phyloP scores from a whole-genome alignment of 768 basidiomycete species.

The Suillus lakei region DNA sequence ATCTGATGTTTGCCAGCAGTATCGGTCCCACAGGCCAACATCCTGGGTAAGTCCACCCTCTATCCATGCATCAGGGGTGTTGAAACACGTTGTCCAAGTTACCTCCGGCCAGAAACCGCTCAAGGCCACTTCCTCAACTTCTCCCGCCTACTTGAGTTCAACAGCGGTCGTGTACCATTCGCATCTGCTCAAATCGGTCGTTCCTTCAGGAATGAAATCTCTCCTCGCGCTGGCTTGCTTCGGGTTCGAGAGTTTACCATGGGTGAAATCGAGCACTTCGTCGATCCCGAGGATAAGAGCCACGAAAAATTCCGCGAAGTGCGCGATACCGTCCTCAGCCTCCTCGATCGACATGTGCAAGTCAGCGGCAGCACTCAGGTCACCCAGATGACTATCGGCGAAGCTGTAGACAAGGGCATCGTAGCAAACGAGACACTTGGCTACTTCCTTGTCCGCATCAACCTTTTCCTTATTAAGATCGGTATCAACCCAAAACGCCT shows the following conservation, averaged over 20 bases:
- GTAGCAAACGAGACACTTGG: conserved; percentile 98
- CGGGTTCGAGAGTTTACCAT: conserved; percentile 99
- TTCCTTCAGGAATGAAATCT: conserved; percentile 97
- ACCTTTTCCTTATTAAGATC: conserved; percentile 87
- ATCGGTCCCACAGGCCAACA: conserved; percentile 98
- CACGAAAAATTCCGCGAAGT: conserved; percentile 87
- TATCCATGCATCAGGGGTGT: background rate
- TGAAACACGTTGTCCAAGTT: conserved; percentile 48
- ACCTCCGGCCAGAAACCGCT: conserved; percentile 96
- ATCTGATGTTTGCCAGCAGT: conserved; percentile 97
- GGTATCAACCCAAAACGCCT: conserved; percentile 85
- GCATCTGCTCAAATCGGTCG: conserved; percentile 97
- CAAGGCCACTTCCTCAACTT: conserved; percentile 99
- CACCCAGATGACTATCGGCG: conserved; percentile 76
- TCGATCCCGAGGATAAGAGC: conserved; percentile 91
- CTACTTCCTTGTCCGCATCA: conserved; percentile 94
- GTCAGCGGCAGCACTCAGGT: conserved; percentile 69
- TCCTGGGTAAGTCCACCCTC: conserved; percentile 65
- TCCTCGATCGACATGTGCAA: conserved; percentile 89
- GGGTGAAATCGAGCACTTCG: conserved; percentile 99
- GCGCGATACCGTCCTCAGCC: conserved; percentile 70
- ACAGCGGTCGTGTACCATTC: conserved; percentile 95
- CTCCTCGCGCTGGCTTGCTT: conserved; percentile 92
- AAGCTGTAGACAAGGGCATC: conserved; percentile 83
- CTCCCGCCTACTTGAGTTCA: conserved; percentile 94